phyloP scores from a whole-genome alignment of 2,329 filamentous ascomycete species.

The Sporothrix pseudoabietina region DNA sequence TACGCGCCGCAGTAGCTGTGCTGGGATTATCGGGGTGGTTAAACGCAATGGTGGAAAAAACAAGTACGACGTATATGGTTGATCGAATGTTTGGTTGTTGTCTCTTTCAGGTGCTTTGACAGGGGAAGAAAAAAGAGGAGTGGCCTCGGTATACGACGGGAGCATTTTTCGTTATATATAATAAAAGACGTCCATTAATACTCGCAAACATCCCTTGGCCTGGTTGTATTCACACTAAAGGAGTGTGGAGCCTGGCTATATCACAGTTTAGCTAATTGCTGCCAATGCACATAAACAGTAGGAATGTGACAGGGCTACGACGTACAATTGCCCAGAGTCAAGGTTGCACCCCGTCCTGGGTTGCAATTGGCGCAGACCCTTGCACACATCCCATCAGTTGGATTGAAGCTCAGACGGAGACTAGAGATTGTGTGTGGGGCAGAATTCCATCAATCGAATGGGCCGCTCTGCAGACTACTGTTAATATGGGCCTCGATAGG shows the following conservation, averaged over 20 bases:
- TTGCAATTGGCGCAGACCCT: not conserved
- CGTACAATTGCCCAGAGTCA: not conserved
- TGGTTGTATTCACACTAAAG: not conserved
- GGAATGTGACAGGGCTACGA: not conserved
- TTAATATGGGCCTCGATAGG: no score
- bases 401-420: not conserved
- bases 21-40: not conserved
- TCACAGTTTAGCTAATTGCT: not conserved
- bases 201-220: not conserved
- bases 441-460: not conserved
- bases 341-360: not conserved
- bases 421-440: not conserved
- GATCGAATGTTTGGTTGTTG: not conserved
- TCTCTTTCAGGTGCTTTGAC: not conserved
- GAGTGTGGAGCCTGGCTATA: not conserved
- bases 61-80: not conserved
- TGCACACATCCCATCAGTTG: not conserved
- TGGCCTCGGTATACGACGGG: not conserved
- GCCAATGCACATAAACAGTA: not conserved
- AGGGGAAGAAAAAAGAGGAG: not conserved
- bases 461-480: not conserved
- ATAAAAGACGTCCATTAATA: not conserved
- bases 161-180: not conserved
- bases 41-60: not conserved
- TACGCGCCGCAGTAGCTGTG: conserved; percentile 47